A percentile compares a stretch with the other conserved stretches of the same genome.
Evolutionary conservation across 2,329 filamentous ascomycete species (phyloP).

Genomic region (Xylariaceae sp.): DNA sequence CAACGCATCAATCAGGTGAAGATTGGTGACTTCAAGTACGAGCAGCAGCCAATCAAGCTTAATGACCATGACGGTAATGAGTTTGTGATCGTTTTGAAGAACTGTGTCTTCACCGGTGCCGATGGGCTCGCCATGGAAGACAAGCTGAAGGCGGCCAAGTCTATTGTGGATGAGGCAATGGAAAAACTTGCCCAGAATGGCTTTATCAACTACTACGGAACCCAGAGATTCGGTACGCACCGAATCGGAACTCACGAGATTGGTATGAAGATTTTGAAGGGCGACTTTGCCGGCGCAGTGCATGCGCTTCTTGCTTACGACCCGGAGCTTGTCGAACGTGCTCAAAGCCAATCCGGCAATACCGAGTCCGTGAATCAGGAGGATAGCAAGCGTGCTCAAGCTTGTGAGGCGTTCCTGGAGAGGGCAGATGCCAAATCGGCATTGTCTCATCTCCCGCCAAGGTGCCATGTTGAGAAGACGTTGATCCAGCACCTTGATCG

Average conservation of each 20-base stretch:
- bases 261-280: constrained; percentile 76
- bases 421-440: constrained; percentile 56
- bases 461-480: constrained; percentile 73
- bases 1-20: constrained; percentile 54
- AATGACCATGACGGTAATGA: constrained; percentile 86
- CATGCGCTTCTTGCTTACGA: constrained; percentile 71
- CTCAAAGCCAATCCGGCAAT: constrained; percentile 28
- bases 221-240: constrained; percentile 95
- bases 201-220: constrained; percentile 96
- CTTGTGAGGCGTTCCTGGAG: constrained; percentile 67
- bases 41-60: constrained; percentile 65
- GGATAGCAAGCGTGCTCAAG: constrained; percentile 71
- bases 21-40: constrained; percentile 79
- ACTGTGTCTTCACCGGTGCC: constrained; percentile 60
- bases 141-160: constrained; percentile 39
- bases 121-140: constrained; percentile 44
- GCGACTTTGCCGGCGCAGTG: constrained; percentile 75
- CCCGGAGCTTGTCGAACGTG: constrained; percentile 45
- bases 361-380: constrained; percentile 56
- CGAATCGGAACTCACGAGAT: constrained; percentile 78
- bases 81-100: constrained; percentile 85
- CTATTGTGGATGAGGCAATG: constrained; percentile 55
- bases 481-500: constrained; percentile 72
- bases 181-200: constrained; percentile 65
- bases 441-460: constrained; percentile 64